Evolutionary conservation across 179 eudicot genomes (phyloP).

Genomic region (Silene noctiflora): DNA sequence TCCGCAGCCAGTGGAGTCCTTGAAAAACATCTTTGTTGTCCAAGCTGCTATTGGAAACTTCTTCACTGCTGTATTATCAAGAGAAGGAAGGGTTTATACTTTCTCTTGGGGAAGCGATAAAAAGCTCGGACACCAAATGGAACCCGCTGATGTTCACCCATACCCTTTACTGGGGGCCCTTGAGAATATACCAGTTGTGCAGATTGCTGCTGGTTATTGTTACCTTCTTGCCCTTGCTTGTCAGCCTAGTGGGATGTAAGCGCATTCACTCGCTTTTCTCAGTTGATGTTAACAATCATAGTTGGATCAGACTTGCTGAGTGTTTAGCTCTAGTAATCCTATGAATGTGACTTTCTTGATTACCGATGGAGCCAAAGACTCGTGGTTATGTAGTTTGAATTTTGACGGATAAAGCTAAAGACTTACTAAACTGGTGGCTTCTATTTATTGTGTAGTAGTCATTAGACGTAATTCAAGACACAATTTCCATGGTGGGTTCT

Average conservation of each 20-base stretch:
- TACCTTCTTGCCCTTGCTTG: constrained; percentile 91
- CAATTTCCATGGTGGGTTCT: too few species aligned
- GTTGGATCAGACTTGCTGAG: not conserved
- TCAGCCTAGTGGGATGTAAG: constrained; percentile 88
- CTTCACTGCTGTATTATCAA: constrained; percentile 84
- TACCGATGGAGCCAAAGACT: too few species aligned
- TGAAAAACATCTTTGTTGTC: constrained; percentile 85
- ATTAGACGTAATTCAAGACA: too few species aligned
- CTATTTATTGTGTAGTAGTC: too few species aligned
- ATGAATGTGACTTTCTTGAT: not conserved
- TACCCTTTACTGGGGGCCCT: constrained; percentile 69
- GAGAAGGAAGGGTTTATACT: constrained; percentile 88
- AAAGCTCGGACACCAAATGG: constrained; percentile 78
- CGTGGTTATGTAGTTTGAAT: too few species aligned
- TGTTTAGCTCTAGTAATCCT: not conserved
- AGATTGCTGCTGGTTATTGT: constrained; percentile 91
- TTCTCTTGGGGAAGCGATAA: constrained; percentile 83
- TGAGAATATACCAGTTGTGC: constrained; percentile 79
- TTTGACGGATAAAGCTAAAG: too few species aligned
- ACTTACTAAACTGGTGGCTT: too few species aligned
- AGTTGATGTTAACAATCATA: not conserved
- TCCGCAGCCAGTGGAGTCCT: constrained; percentile 72
- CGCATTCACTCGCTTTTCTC: constrained; percentile 18
- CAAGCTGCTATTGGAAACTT: constrained; percentile 94
- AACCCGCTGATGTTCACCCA: constrained; percentile 63